Conservation (phyloP, 2,329 filamentous ascomycete species). For the Scedosporium aurantiacum region DNA sequence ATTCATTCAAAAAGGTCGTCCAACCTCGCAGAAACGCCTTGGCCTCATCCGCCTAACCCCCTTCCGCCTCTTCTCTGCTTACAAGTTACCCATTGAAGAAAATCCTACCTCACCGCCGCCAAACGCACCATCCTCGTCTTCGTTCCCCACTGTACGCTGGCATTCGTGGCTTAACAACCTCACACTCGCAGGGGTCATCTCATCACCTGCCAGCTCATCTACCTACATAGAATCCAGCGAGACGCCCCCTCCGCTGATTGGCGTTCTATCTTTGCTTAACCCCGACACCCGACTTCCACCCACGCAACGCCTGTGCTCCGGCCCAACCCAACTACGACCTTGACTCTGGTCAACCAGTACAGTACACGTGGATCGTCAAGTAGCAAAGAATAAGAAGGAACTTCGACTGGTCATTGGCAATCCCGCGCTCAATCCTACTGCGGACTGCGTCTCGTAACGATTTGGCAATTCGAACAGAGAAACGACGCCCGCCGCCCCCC, state of each 20-base stretch:
- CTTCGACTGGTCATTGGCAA: constrained; percentile 1
- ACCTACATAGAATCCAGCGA: background rate
- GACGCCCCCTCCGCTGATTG: background rate
- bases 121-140: background rate
- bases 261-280: background rate
- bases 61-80: background rate
- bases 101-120: background rate
- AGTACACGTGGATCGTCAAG: constrained; percentile 5
- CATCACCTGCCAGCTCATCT: constrained; percentile 1
- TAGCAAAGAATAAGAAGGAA: background rate
- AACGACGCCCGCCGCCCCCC: background rate
- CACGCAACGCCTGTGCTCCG: background rate
- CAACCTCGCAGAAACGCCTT: background rate
- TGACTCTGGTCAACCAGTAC: background rate
- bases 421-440: background rate
- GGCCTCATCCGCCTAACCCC: background rate
- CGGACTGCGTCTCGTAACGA: background rate
- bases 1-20: background rate
- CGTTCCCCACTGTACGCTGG: background rate
- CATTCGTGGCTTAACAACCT: background rate
- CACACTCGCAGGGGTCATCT: background rate
- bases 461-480: constrained; percentile 4
- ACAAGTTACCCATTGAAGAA: background rate
- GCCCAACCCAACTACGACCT: constrained; percentile 1
- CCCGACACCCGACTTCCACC: background rate